Percentiles rank a stretch among this genome's conserved stretches.
These are phyloP conservation scores for Chlamydomonas reinhardtii DNA, from an alignment of 163 green algal genomes.

Conservation along the genomic window DNA sequence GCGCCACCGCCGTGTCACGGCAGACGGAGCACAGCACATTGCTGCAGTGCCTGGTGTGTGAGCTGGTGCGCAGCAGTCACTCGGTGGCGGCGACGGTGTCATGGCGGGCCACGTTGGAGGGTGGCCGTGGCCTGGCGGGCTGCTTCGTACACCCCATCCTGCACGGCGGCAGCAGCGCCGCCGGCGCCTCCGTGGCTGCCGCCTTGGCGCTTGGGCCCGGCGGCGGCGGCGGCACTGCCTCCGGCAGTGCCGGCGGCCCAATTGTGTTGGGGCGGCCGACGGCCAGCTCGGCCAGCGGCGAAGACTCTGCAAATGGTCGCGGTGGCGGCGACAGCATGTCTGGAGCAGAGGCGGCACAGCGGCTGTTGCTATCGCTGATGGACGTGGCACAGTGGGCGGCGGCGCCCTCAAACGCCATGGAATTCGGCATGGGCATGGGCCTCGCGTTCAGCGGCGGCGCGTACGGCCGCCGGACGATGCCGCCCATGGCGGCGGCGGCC, in stretches of 20 bases:
- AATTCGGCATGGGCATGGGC: neutral
- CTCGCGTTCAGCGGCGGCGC: too few species aligned
- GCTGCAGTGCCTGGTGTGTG: conserved; percentile 44
- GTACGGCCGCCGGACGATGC: too few species aligned
- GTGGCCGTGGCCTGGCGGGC: conserved; percentile 26
- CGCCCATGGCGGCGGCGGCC: too few species aligned
- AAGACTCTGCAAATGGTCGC: neutral
- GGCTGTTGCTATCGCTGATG: conserved; percentile 32
- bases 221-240: neutral
- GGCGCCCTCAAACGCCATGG: neutral
- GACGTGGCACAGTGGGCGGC: conserved; percentile 34
- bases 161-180: conserved; percentile 28
- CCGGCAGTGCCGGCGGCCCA: neutral
- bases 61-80: conserved; percentile 33
- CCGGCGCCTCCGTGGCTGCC: neutral
- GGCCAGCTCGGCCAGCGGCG: neutral
- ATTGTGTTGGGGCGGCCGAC: neutral
- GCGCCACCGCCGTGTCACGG: neutral
- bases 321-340: conserved; percentile 4
- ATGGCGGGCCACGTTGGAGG: conserved; percentile 31
- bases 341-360: conserved; percentile 14
- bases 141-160: conserved; percentile 40
- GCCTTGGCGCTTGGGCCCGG: neutral
- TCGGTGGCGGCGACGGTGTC: conserved; percentile 29
- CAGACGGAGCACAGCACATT: conserved; percentile 14